Percentiles rank a stretch among this genome's conserved stretches.
Evolutionary conservation across 495 filamentous ascomycete species (phyloP).

Genomic region (Patellaria atrata): DNA sequence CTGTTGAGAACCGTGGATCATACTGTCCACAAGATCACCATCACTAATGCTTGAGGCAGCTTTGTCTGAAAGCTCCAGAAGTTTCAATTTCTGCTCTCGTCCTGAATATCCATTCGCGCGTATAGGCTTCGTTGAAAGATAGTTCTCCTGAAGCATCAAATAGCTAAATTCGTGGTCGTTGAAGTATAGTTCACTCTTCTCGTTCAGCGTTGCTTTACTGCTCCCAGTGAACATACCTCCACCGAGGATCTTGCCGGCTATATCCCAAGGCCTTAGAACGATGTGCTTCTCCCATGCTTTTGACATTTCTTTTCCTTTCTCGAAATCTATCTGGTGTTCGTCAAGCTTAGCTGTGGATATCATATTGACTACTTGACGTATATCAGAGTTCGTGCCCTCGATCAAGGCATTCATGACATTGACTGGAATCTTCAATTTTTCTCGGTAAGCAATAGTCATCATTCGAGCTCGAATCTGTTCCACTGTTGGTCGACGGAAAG

Average conservation of each 20-base stretch:
- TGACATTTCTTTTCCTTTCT: constrained; percentile 78
- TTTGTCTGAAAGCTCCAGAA: constrained; percentile 67
- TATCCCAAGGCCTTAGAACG: constrained; percentile 95
- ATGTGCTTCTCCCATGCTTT: constrained; percentile 98
- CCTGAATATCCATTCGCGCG: constrained; percentile 42
- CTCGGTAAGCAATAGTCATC: constrained; percentile 85
- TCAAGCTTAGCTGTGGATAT: constrained; percentile 84
- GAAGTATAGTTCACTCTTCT: constrained; percentile 98
- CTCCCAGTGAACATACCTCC: constrained; percentile 69
- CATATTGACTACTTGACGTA: constrained; percentile 98
- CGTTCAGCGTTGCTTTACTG: constrained; percentile 75
- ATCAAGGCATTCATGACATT: constrained; percentile 89
- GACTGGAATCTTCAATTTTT: constrained; percentile 71
- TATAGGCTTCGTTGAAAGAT: constrained; percentile 65
- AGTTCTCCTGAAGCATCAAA: constrained; percentile 98
- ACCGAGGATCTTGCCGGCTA: constrained; percentile 79
- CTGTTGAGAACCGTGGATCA: constrained; percentile 97
- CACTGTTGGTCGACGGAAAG: constrained; percentile 76
- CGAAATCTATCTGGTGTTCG: constrained; percentile 59
- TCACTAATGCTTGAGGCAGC: constrained; percentile 94
- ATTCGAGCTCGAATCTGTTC: constrained; percentile 81
- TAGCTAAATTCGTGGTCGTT: constrained; percentile 96
- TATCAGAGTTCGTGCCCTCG: constrained; percentile 87
- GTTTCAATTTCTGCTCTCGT: constrained; percentile 57
- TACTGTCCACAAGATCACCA: constrained; percentile 87